These are phyloP conservation scores for Daucus carota DNA, from an alignment of 129 eudicot genomes.

Conservation along the genomic window DNA sequence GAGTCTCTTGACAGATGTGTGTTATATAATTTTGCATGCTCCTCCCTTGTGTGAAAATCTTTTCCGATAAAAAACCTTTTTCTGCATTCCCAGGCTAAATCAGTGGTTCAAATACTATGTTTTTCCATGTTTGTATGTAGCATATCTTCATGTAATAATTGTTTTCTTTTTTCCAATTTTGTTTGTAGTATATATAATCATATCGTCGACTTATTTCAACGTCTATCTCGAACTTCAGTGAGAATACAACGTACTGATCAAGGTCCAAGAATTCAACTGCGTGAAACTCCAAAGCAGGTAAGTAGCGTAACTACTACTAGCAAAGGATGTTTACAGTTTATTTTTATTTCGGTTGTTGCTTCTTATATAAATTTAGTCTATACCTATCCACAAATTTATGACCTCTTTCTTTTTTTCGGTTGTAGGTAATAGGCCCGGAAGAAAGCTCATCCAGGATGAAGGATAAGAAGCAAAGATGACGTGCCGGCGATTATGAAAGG, in stretches of 20 bases:
- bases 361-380: not conserved
- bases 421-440: not conserved
- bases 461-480: conserved; percentile 11
- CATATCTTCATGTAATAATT: not conserved
- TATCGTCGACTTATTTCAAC: conserved; percentile 38
- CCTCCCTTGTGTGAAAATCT: no score
- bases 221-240: conserved; percentile 31
- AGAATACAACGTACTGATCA: conserved; percentile 21
- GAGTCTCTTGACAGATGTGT: not conserved
- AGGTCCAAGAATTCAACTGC: conserved; percentile 21
- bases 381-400: not conserved
- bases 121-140: not conserved
- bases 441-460: not conserved
- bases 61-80: not conserved
- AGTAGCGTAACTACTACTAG: conserved; percentile 19
- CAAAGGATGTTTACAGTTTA: not conserved
- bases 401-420: no score
- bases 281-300: conserved; percentile 30
- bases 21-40: not conserved
- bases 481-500: no score
- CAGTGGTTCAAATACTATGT: not conserved
- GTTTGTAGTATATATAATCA: conserved; percentile 76
- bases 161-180: not conserved
- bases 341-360: not conserved
- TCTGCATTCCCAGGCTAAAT: not conserved